Conservation (phyloP, 768 basidiomycete species). For the Pilatotrama ljubarskyi region DNA sequence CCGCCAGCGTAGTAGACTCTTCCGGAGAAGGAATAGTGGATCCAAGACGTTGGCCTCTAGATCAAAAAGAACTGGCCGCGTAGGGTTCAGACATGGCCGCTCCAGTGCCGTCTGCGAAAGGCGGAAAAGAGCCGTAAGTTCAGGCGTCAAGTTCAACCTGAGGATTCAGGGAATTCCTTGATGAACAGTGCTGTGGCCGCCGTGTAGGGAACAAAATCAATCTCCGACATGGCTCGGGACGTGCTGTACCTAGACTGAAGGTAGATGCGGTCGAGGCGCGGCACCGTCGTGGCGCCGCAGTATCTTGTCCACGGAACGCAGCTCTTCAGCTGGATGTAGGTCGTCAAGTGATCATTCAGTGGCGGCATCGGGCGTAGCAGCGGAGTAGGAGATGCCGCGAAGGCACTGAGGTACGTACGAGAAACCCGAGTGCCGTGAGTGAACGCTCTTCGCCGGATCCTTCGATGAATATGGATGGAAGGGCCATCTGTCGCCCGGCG, state of each 20-base stretch:
- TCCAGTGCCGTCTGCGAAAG: not conserved
- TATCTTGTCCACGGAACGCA: not conserved
- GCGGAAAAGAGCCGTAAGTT: not conserved
- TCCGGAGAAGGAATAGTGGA: not conserved
- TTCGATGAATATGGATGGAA: not conserved
- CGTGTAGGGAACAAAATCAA: not conserved
- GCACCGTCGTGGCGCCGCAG: constrained; percentile 8
- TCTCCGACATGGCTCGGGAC: not conserved
- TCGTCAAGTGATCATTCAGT: constrained; percentile 6
- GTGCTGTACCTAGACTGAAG: not conserved
- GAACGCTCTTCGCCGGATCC: not conserved
- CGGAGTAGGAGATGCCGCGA: not conserved
- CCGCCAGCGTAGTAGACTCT: not conserved
- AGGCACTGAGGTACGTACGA: not conserved
- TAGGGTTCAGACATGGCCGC: not conserved
- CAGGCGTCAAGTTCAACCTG: too few relatives aligned
- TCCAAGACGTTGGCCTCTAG: not conserved
- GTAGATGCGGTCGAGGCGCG: not conserved
- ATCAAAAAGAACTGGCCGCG: not conserved
- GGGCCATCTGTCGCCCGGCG: not conserved
- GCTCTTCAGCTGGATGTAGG: not conserved
- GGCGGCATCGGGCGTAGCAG: not conserved
- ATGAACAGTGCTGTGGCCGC: not conserved
- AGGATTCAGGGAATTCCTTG: too few relatives aligned
- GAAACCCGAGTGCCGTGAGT: not conserved